Percentiles rank a stretch among this genome's conserved stretches.
phyloP scores from a whole-genome alignment of 2,329 filamentous ascomycete genomes.

The Pestalotiopsis sp. region DNA sequence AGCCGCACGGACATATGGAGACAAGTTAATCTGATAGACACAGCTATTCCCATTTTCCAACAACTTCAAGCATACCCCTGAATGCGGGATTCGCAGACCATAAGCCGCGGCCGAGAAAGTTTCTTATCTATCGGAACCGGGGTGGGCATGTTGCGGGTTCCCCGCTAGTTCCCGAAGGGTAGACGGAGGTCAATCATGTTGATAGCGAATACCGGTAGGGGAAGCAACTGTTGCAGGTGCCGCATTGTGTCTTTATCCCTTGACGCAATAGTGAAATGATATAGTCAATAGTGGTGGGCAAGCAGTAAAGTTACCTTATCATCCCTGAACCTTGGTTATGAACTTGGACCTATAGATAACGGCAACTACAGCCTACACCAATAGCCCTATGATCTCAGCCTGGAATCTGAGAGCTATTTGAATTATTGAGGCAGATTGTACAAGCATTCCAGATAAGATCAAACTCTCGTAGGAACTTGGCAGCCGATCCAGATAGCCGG shows the following conservation, averaged over 20 bases:
- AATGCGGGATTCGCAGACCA: not conserved
- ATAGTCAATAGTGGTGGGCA: no score
- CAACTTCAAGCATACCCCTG: not conserved
- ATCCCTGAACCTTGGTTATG: not conserved
- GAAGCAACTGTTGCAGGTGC: not conserved
- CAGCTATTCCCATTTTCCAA: not conserved
- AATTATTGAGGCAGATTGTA: no score
- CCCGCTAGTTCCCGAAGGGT: not conserved
- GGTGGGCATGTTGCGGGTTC: not conserved
- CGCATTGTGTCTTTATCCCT: not conserved
- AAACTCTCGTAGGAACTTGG: not conserved
- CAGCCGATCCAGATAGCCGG: not conserved
- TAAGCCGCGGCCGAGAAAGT: not conserved
- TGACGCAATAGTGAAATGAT: not conserved
- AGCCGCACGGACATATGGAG: no score
- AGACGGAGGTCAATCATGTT: not conserved
- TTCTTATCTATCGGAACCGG: conserved; percentile 6
- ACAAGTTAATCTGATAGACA: not conserved
- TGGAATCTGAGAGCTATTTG: not conserved
- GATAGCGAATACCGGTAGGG: no score
- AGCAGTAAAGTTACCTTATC: not conserved
- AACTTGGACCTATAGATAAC: conserved; percentile 2
- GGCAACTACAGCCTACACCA: not conserved
- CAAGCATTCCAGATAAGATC: not conserved
- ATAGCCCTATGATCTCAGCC: not conserved